Evolutionary conservation across 805 yeast species (phyloP).

Genomic region (Saturnispora quitensis): DNA sequence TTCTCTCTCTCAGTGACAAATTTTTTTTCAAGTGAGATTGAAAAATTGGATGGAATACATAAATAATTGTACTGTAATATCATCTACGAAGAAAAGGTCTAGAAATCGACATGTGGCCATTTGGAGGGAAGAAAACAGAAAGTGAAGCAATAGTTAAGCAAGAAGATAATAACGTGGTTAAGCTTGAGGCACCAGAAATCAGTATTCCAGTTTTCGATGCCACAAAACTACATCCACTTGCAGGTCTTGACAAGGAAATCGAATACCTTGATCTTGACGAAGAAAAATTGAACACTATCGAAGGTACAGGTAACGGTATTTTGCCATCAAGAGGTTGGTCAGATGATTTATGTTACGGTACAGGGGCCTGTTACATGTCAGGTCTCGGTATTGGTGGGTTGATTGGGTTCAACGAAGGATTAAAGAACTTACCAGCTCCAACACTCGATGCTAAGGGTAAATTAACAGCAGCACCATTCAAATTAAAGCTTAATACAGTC

Average conservation of each 20-base stretch:
- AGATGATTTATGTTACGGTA: conserved; percentile 95
- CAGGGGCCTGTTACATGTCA: conserved; percentile 84
- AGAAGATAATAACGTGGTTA: not conserved
- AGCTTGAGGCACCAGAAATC: conserved; percentile 10
- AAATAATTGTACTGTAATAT: not conserved
- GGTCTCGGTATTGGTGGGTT: conserved; percentile 88
- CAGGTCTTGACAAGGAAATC: conserved; percentile 81
- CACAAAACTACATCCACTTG: conserved; percentile 76
- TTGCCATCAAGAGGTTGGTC: conserved; percentile 97
- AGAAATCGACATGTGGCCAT: conserved; percentile 13
- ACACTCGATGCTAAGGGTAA: conserved; percentile 47
- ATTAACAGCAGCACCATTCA: conserved; percentile 56
- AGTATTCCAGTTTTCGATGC: conserved; percentile 44
- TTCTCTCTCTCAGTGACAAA: not conserved
- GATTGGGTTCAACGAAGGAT: conserved; percentile 81
- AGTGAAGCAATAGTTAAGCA: not conserved
- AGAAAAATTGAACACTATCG: conserved; percentile 64
- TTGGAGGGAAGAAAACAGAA: conserved; percentile 12
- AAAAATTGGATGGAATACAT: not conserved
- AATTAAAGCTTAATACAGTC: conserved; percentile 78
- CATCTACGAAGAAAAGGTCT: not conserved
- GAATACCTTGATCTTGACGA: conserved; percentile 88
- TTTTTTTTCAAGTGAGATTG: not conserved
- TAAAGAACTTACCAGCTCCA: conserved; percentile 54
- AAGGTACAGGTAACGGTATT: conserved; percentile 75